Base-by-base conservation (phyloP, 495 filamentous ascomycete species). In the Penicillium steckii region DNA sequence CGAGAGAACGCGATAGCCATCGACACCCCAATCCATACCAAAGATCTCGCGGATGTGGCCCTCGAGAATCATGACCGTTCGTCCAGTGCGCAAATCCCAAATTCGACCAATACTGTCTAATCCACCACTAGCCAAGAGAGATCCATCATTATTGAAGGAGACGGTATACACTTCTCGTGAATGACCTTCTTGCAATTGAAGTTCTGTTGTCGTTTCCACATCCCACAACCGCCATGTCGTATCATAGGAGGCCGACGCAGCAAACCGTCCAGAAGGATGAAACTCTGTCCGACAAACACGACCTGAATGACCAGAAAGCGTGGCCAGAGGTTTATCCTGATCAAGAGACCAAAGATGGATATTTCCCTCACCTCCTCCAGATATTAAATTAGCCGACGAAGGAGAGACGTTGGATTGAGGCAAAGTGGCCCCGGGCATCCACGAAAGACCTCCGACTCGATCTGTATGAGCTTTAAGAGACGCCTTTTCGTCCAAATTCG, bases 201-300 rank as follows among this genome's bases (percentile, higher is more conserved):
- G 74, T 59, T 97, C 92, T 3, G 86, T 85, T 0, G 81, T 87
- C 1, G 85, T 93, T 47, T 89, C 83, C 0, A 97, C 80, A 62
- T 99, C 95, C 95, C 95, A 99, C 49, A 99, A 70, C 21, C 94
- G 83, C 94, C 94, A 99, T 0, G 93, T 96, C 3, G 92, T 97
- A 64, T 99, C 94, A 60, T 90, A 93, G 1, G 91, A 96, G 1
- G 94, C 94, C 1, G 91, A 96, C 1, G 94, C 94, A 19, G 97
- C 80, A 61, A 93, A 97, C 48, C 80, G 78, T 15, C 94, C 93
- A 3, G 89, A 95, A 0, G 94, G 94, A 57, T 99, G 95, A 64
- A 97, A 95, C 56, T 96, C 95, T 33, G 95, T 85, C 48, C 95
- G 82, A 53, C 89, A 92, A 25, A 97, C 93, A 44, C 94, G 86